Base-by-base conservation (phyloP, 257 asterid species). In the Petunia axillaris region DNA sequence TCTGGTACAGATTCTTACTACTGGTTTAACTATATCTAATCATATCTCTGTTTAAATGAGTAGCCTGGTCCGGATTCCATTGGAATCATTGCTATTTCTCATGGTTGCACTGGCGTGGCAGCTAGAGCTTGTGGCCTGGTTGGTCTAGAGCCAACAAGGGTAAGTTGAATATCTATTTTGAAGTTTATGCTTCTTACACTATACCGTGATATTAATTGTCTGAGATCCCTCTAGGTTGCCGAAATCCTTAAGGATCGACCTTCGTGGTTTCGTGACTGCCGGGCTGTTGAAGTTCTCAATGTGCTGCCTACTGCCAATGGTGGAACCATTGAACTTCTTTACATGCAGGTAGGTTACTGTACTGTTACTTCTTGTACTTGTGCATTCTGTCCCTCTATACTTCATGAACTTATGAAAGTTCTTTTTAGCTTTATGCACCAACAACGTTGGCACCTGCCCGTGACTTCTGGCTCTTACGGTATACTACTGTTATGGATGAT, bases 31-130 rank as follows among this genome's bases (percentile, higher is more conserved):
- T 73, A 25, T 36, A 10, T 11, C 78, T 73, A 50, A 50, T 73
- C 13, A 73, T 73, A 6, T 73, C 78, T 73, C 46, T 50, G 57
- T 60, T 58, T 76, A 7, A 81, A 80, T 80, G 88, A 46, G 40
- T 82, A 94, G 99, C 98, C 98, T 95, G 99, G 99, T 95, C 99
- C 99, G 99, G 99, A 95, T 93, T 95, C 99, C 98, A 92, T 93
- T 93, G 99, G 99, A 95, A 95, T 95, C 98, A 87, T 92, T 85
- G 96, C 97, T 88, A 95, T 95, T 85, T 95, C 98, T 89, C 98
- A 93, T 85, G 97, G 99, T 88, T 95, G 98, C 97, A 90, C 97
- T 81, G 98, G 99, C 40, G 94, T 93, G 85, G 98, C 98, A 84
- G 98, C 97, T 81, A 82, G 98, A 90, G 98, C 97, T 67, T 94